phyloP scores from a whole-genome alignment of 2,329 filamentous ascomycete genomes.

The Penicillium griseofulvum region DNA sequence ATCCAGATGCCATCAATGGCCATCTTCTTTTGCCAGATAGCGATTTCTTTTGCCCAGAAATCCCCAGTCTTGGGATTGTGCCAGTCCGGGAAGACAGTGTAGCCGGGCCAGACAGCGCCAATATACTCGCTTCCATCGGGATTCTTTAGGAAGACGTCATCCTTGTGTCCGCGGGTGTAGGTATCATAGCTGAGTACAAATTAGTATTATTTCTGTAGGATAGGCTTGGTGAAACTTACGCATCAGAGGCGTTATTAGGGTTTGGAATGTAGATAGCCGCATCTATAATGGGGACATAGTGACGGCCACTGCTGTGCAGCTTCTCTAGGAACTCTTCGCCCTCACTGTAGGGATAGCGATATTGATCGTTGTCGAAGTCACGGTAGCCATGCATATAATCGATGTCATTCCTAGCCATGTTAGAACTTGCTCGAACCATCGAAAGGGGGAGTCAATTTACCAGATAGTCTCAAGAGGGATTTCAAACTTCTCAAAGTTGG shows the following conservation, averaged over 20 bases:
- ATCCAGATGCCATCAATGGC: constrained; percentile 58
- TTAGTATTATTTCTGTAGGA: constrained; percentile 18
- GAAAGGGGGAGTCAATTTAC: constrained; percentile 18
- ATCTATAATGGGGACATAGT: constrained; percentile 62
- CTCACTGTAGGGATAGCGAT: constrained; percentile 51
- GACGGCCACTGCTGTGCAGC: constrained; percentile 55
- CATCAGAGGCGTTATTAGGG: constrained; percentile 64
- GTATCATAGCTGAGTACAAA: constrained; percentile 50
- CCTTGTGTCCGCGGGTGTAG: constrained; percentile 51
- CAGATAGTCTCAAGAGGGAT: constrained; percentile 57
- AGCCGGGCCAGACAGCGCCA: constrained; percentile 57
- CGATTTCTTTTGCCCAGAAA: constrained; percentile 59
- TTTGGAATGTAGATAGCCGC: constrained; percentile 70
- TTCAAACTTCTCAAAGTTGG: constrained; percentile 53
- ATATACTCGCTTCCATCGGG: constrained; percentile 56
- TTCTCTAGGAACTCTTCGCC: constrained; percentile 53
- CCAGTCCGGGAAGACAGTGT: constrained; percentile 62
- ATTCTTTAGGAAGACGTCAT: constrained; percentile 53
- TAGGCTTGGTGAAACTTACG: constrained; percentile 45
- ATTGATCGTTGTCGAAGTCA: constrained; percentile 57
- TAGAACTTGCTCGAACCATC: background rate
- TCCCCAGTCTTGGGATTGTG: constrained; percentile 58
- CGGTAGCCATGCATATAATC: constrained; percentile 62
- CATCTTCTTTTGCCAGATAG: constrained; percentile 52
- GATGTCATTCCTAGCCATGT: constrained; percentile 40